Conservation (phyloP, 768 basidiomycete species). For the Leucogyrophana mollusca region DNA sequence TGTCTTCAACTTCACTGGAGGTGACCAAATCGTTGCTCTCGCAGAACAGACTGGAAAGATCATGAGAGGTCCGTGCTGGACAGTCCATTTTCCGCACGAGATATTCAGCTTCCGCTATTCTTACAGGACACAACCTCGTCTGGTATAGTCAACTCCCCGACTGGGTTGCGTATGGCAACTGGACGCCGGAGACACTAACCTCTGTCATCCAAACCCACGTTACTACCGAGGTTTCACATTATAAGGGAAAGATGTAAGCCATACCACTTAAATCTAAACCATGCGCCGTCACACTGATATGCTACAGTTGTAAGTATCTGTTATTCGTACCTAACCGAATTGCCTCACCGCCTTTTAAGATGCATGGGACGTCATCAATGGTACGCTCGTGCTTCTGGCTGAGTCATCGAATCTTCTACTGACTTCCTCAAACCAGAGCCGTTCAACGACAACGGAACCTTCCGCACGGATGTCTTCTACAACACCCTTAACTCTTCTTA, state of each 20-base stretch:
- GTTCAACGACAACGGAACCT: constrained; percentile 62
- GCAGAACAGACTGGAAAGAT: constrained; percentile 17
- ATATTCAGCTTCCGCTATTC: too few species aligned
- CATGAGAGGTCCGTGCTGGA: constrained; percentile 7
- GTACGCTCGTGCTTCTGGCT: not conserved
- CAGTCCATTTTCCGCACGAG: too few species aligned
- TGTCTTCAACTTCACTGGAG: constrained; percentile 18
- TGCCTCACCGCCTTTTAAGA: not conserved
- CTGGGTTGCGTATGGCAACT: constrained; percentile 46
- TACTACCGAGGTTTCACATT: constrained; percentile 49
- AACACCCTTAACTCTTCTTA: constrained; percentile 47
- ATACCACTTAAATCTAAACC: too few species aligned
- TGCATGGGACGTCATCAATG: constrained; percentile 1
- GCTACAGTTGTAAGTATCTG: not conserved
- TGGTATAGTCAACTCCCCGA: constrained; percentile 53
- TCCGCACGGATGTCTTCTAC: constrained; percentile 52
- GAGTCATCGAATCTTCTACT: too few species aligned
- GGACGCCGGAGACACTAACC: constrained; percentile 40
- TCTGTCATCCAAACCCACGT: constrained; percentile 49
- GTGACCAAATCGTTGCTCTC: constrained; percentile 19
- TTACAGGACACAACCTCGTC: constrained; percentile 41
- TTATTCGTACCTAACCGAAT: not conserved
- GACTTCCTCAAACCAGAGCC: constrained; percentile 28
- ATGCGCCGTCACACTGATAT: not conserved
- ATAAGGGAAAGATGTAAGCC: constrained; percentile 49